Conservation (phyloP, 495 filamentous ascomycete genomes). For the Copromyces sp. region DNA sequence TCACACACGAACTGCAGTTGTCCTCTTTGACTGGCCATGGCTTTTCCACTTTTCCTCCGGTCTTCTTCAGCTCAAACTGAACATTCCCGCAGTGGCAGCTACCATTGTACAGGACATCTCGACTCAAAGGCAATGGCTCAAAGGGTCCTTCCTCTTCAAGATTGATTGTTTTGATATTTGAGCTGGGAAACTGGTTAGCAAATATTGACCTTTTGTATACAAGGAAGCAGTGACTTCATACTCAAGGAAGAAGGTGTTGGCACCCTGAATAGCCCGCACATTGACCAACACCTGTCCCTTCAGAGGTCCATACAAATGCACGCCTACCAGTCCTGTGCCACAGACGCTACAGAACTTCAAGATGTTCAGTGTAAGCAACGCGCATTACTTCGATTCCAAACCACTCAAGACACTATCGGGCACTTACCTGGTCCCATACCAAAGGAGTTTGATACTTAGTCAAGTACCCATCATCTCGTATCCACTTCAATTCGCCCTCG, state of each 20-base stretch:
- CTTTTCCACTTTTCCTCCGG: background rate
- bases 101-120: background rate
- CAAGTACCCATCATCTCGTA: slow-evolving; percentile 1
- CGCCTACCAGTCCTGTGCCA: slow-evolving; percentile 7
- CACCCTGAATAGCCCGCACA: slow-evolving; percentile 5
- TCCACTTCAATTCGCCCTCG: background rate
- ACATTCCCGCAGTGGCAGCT: slow-evolving; percentile 15
- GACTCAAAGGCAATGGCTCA: background rate
- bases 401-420: too few relatives aligned
- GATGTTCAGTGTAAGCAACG: background rate
- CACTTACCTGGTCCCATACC: slow-evolving; percentile 2
- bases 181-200: background rate
- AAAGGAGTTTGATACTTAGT: background rate
- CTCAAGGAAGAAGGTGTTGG: slow-evolving; percentile 11
- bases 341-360: slow-evolving; percentile 13
- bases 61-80: slow-evolving; percentile 1
- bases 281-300: slow-evolving; percentile 8
- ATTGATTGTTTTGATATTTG: background rate
- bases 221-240: background rate
- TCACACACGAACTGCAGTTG: slow-evolving; percentile 15
- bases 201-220: background rate
- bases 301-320: slow-evolving; percentile 7
- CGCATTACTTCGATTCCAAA: background rate
- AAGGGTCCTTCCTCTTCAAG: background rate
- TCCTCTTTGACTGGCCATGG: slow-evolving; percentile 8